Base-by-base conservation (phyloP, 306 rosid genomes). In the Notholithocarpus densiflorus region DNA sequence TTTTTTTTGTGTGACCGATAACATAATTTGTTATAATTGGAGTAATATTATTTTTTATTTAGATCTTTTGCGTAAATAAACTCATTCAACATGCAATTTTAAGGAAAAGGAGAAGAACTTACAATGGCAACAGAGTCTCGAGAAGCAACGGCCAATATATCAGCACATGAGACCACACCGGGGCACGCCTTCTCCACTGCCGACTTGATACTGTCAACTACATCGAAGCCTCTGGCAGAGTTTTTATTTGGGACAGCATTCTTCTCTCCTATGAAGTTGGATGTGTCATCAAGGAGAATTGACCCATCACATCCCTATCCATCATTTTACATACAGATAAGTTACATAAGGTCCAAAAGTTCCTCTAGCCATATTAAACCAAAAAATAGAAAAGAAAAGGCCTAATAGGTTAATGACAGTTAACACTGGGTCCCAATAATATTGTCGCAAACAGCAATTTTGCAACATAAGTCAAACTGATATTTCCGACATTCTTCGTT, bases 271-370 rank as follows among this genome's bases (percentile, higher is more conserved):
- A 34, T 83, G 34, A 95, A 85, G 17, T 56, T 95, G 31, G 92
- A 77, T 21, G 97, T 89, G 76, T 91, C 98, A 45, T 95, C 98
- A 0, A 95, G 89, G 12, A 95, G 84, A 77, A 95, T 52, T 2
- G 97, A 95, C 23, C 98, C 98, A 66, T 95, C 98, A 56, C 98
- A 95, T 24, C 98, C 98, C 98, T 92, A 54, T 5, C 34, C 75
- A 40, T 40, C 45, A 40, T 40, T 40, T 20, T 19, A 72, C 5
- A 3, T 48, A 48, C 53, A 48, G 14, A 48, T 0, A 48, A 12
- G 53, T 48, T 48, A 48, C 17, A 11, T 12, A 12, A 48, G 53
- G 1, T 48, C 5, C 53, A 48, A 48, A 48, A 48, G 53, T 48
- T 48, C 53, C 17, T 0, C 17, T 12, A 48, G 15, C 13, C 26